Evolutionary conservation across 345 rosid species (phyloP).

Genomic region (Pistacia atlantica): DNA sequence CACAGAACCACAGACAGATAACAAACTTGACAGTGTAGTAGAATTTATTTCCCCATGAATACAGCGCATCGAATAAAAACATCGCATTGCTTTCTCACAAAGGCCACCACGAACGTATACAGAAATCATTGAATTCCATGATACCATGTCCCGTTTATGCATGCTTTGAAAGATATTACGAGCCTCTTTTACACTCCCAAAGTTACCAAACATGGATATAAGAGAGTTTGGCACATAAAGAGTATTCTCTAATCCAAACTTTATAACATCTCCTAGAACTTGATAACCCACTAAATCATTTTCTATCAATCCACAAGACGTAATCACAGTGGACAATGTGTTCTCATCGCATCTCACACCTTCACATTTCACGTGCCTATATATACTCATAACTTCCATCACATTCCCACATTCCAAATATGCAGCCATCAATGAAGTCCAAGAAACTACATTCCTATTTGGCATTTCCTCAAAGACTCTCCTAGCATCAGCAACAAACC

Average conservation of each 20-base stretch:
- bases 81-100: conserved; percentile 43
- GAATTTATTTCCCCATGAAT: conserved; percentile 52
- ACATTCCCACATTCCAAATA: conserved; percentile 57
- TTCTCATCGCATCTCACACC: conserved; percentile 63
- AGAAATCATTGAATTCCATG: conserved; percentile 79
- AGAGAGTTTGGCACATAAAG: conserved; percentile 74
- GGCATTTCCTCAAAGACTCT: conserved; percentile 88
- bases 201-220: conserved; percentile 69
- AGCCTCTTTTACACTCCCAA: conserved; percentile 52
- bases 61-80: conserved; percentile 59
- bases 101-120: conserved; percentile 58
- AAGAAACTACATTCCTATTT: conserved; percentile 72
- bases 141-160: conserved; percentile 65
- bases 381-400: conserved; percentile 50
- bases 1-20: conserved; percentile 56
- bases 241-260: conserved; percentile 55
- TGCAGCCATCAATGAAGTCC: conserved; percentile 91
- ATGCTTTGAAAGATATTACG: conserved; percentile 49
- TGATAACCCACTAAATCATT: conserved; percentile 58
- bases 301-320: conserved; percentile 61
- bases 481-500: conserved; percentile 46
- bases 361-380: conserved; percentile 53
- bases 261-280: conserved; percentile 59
- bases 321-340: conserved; percentile 61
- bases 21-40: conserved; percentile 68